These are phyloP conservation scores for Jacaranda mimosifolia DNA, from an alignment of 257 asterid species.

Conservation along the genomic window DNA sequence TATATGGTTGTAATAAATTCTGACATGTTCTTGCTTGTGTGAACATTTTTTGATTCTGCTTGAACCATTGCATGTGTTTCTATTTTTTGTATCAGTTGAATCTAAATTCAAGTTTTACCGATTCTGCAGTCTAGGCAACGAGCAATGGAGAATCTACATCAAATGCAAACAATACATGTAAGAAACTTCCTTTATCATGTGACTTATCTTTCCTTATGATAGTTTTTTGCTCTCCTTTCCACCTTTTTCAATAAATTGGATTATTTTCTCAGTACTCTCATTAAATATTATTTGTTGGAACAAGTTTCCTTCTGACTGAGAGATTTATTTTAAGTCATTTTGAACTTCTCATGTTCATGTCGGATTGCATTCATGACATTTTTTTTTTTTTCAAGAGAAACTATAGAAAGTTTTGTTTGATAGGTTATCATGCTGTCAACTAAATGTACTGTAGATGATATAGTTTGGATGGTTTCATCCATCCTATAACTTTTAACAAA, in stretches of 20 bases:
- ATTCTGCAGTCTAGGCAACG: slow-evolving; percentile 92
- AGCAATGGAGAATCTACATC: slow-evolving; percentile 86
- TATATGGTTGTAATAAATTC: slow-evolving; percentile 16
- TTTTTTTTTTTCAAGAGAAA: neutral
- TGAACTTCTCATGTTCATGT: neutral
- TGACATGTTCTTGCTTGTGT: slow-evolving; percentile 23
- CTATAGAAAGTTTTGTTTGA: neutral
- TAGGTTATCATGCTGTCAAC: neutral
- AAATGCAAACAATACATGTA: slow-evolving; percentile 93
- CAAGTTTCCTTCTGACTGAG: neutral
- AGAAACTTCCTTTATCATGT: slow-evolving; percentile 41
- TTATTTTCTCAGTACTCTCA: neutral
- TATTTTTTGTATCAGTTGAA: slow-evolving; percentile 21
- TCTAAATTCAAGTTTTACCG: slow-evolving; percentile 30
- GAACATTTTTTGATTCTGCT: slow-evolving; percentile 14
- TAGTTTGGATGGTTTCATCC: neutral
- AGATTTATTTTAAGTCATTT: neutral
- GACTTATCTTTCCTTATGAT: slow-evolving; percentile 8
- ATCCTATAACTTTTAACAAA: neutral
- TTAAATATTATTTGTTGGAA: neutral
- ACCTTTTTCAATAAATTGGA: neutral
- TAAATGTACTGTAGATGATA: neutral
- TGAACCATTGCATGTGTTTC: slow-evolving; percentile 9
- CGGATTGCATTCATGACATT: neutral
- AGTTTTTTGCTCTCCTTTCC: neutral